Base-by-base conservation (phyloP, 2,329 filamentous ascomycete genomes). In the Capronia americana region DNA sequence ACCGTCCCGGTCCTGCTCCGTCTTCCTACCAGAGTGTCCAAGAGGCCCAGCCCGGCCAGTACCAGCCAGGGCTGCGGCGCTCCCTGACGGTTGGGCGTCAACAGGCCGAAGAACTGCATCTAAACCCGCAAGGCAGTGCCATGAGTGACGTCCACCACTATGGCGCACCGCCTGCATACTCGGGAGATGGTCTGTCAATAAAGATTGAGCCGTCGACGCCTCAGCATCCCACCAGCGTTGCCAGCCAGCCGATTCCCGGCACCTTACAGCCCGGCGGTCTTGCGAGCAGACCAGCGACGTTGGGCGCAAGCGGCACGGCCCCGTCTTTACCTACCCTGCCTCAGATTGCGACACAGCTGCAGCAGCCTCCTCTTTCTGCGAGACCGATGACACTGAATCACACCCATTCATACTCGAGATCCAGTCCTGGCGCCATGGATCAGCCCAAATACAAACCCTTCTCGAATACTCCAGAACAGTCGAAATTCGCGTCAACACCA, bases 371-470 rank as follows among this genome's bases (percentile, higher is more conserved):
- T 61, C 84, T 87, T 28, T 87, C 90, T 51, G 86, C 88, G 57
- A 89, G 90, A 75, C 86, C 90, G 24, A 85, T 88, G 63, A 86
- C 85, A 51, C 82, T 91, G 74, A 87, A 81, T 77, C 81, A 86
- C 76, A 85, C 90, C 17, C 92, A 94, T 77, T 86, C 84, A 75
- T 94, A 96, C 79, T 93, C 93, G 56, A 87, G 92, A 73, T 95
- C 92, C 64, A 97, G 92, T 78, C 92, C 93, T 58, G 88, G 89
- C 53, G 85, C 84, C 48, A 76, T 85, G 73, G 82, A 88, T 66
- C 80, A 80, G 64, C 84, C 86, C 69, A 86, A 86, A 75, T 88
- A 89, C 77, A 85, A 87, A 70, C 84, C 86, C 58, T 87, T 87
- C 74, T 84, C 82, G 63, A 81, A 71, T 34, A 92, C 91, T 2